phyloP scores from a whole-genome alignment of 2,329 filamentous ascomycete species.

The Domatiomyces catenatus region DNA sequence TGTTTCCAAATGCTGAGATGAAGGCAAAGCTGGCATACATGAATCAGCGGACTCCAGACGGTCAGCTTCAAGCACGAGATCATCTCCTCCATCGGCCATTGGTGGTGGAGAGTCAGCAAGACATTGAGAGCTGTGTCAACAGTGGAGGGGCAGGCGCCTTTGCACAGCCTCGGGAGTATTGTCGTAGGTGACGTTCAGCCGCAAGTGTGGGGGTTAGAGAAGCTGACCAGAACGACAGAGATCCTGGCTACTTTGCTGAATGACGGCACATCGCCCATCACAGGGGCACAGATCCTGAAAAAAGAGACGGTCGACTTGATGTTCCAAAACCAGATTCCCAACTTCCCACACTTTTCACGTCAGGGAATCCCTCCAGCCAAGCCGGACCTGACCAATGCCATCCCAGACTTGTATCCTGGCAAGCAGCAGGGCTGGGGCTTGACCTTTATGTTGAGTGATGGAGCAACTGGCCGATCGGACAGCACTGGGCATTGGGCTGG shows the following conservation, averaged over 20 bases:
- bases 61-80: constrained; percentile 30
- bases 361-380: constrained; percentile 32
- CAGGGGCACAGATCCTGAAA: constrained; percentile 39
- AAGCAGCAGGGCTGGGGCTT: constrained; percentile 50
- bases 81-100: constrained; percentile 37
- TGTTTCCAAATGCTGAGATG: constrained; percentile 43
- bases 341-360: constrained; percentile 39
- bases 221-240: constrained; percentile 27
- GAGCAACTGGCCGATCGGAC: constrained; percentile 36
- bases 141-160: constrained; percentile 49
- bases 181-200: constrained; percentile 27
- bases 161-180: constrained; percentile 44
- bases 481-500: constrained; percentile 44
- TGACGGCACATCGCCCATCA: constrained; percentile 44
- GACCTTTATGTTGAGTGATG: constrained; percentile 41
- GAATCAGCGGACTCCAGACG: constrained; percentile 35
- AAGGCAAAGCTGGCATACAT: constrained; percentile 41
- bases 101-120: constrained; percentile 27
- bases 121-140: constrained; percentile 32
- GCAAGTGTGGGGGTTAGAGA: no score
- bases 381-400: constrained; percentile 33
- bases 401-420: constrained; percentile 38
- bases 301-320: constrained; percentile 45
- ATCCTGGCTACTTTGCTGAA: constrained; percentile 46
- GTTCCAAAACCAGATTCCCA: constrained; percentile 48